Base-by-base conservation (phyloP, 495 filamentous ascomycete genomes). In the Penicillium pulvis region DNA sequence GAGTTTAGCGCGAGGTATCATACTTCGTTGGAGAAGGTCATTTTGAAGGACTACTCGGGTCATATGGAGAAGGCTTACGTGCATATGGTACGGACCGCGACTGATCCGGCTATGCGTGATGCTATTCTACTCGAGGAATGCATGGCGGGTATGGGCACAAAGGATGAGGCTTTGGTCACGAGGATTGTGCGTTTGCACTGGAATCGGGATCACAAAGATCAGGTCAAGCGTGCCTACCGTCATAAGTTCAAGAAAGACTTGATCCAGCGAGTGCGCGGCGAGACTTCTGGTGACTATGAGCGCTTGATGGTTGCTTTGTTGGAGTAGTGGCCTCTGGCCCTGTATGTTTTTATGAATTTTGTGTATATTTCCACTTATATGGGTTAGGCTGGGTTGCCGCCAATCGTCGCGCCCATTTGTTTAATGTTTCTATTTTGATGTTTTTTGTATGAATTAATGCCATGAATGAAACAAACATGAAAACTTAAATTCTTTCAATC, bases 11-110 rank as follows among this genome's bases (percentile, higher is more conserved):
- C 81, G 31, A 84, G 83, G 43, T 94, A 90, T 67, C 79, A 84
- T 2, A 72, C 77, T 11, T 71, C 81, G 19, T 76, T 98, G 9
- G 87, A 90, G 54, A 84, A 85, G 28, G 85, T 90, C 51, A 82
- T 97, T 43, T 79, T 82, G 52, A 87, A 82, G 75, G 87, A 94
- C 66, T 96, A 97, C 73, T 88, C 87, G 1, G 93, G 93, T 1
- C 93, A 98, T 64, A 97, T 97, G 91, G 83, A 93, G 72, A 82
- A 89, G 26, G 92, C 91, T 0, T 73, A 97, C n/a, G 70, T 92
- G 42, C 84, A 83, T 53, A 90, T 96, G 72, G 75, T 97, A 5
- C 82, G 82, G n/a, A 80, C 84, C 0, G 94, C 89, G 6, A 73
- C 83, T 11, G 90, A 98, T 65, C 88, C 87, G 51, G 90, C 89